phyloP scores from a whole-genome alignment of 2,329 filamentous ascomycete genomes.

The Rutstroemia sp. region DNA sequence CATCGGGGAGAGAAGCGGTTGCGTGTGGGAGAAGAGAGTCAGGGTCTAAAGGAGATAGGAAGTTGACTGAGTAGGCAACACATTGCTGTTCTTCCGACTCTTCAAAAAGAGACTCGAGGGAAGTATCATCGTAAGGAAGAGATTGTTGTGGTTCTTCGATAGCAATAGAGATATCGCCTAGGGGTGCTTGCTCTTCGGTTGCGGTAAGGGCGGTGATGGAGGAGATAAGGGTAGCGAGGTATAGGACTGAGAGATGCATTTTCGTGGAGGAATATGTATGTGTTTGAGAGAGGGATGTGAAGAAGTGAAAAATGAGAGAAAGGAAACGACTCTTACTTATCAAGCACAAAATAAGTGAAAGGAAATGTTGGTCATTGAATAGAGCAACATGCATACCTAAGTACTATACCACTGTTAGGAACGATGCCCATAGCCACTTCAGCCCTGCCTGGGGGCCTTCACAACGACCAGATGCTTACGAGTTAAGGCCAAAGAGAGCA shows the following conservation, averaged over 20 bases:
- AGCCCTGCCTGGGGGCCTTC: background rate
- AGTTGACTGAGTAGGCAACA: background rate
- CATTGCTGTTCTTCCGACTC: background rate
- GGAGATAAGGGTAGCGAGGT: background rate
- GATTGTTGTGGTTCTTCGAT: background rate
- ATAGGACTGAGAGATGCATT: background rate
- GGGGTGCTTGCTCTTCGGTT: background rate
- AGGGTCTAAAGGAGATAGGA: background rate
- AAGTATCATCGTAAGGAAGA: background rate
- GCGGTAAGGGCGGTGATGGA: background rate
- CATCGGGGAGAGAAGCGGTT: background rate
- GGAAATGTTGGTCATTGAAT: background rate
- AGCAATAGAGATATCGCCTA: background rate
- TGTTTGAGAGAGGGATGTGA: background rate
- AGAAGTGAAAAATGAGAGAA: background rate
- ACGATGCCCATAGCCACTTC: background rate
- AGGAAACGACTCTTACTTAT: background rate
- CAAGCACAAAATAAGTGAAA: background rate
- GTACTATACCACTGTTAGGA: background rate
- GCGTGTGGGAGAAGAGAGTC: background rate
- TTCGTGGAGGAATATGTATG: background rate
- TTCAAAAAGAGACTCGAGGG: background rate
- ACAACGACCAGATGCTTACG: background rate
- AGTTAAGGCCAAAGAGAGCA: background rate
- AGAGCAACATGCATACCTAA: background rate